Evolutionary conservation across 2,329 filamentous ascomycete genomes (phyloP).

Genomic region (Emmonsia crescens): DNA sequence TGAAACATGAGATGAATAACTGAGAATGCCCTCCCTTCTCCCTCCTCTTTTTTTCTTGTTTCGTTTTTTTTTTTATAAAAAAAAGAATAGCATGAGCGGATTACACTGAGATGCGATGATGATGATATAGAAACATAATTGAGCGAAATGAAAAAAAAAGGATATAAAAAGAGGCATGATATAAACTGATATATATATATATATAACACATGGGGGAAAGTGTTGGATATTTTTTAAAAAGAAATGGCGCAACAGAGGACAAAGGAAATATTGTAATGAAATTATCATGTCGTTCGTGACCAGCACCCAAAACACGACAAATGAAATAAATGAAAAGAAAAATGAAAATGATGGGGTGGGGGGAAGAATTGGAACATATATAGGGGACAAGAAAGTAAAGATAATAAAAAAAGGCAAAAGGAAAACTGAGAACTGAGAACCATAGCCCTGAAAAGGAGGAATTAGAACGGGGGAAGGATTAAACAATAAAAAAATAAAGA

Average conservation of each 20-base stretch:
- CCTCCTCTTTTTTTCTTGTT: too few relatives aligned
- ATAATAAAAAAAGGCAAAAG: not conserved
- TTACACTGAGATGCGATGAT: not conserved
- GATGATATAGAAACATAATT: not conserved
- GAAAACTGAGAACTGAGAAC: not conserved
- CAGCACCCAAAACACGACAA: conserved; percentile 4
- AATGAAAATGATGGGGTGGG: too few relatives aligned
- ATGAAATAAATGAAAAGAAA: too few relatives aligned
- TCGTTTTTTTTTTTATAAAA: not conserved
- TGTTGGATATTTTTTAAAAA: not conserved
- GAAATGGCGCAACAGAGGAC: not conserved
- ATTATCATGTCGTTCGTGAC: conserved; percentile 1
- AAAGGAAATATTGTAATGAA: conserved; percentile 7
- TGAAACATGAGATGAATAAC: not conserved
- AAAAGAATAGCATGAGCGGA: not conserved
- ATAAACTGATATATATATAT: not conserved
- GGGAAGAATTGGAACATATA: not conserved
- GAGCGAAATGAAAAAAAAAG: not conserved
- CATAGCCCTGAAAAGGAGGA: not conserved
- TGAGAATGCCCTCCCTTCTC: not conserved
- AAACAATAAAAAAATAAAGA: too few relatives aligned
- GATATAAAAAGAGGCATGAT: not conserved
- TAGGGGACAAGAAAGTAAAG: not conserved
- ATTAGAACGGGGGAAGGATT: not conserved
- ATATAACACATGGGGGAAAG: not conserved